Evolutionary conservation across 2,329 filamentous ascomycete species (phyloP), one percentile per base, ranked within the genome.

Genomic region (Elsinoe batatas): DNA sequence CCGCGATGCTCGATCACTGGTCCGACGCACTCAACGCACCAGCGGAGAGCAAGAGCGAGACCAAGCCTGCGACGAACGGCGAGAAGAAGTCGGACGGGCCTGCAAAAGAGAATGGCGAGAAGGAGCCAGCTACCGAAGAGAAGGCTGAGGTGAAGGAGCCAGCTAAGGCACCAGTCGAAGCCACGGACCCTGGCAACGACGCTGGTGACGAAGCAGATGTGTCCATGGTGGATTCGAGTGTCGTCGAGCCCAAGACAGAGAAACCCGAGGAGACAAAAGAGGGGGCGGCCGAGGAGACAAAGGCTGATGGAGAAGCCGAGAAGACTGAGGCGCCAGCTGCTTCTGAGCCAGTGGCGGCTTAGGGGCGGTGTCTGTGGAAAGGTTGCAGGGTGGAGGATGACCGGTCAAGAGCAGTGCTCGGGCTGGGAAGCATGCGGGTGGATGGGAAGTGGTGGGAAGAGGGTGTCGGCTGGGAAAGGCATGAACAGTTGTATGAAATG

Each of bases 1-100:
- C 87, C 61, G 77, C 79, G 5, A 78, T 98, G 47, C 76, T 97
- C n/a, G 83, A 85, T 61, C 87, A 85, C 70, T 98, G 93, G 93
- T 94, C 87, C 69, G 85, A 87, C 69, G 79, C 89, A 35, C 77
- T 97, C 67, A 46, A 40, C 5, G 67, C 68, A 36, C 53, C 56
- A 6, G 63, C 64, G 10, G 64, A 64, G 8, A 44, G 57, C 17
- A 63, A 61, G 22, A 62, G 57, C 20, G 64, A 64, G 56, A 56
- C 53, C 15, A 59, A 56, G 30, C 22, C 56, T 46, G 57, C 60
- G 6, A 59, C 62, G 6, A 59, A 62, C 37, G 57, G 57, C 37
- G 63, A 64, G 17, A 56, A 59, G 32, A 67, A 64, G 22, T 65
- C 67, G 55, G 68, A 67, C 40, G 60, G 69, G 26, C 67, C 72